Percentiles rank a stretch among this genome's conserved stretches.
These are phyloP conservation scores for Nidularia pulvinata DNA, from an alignment of 768 basidiomycete species.

Conservation along the genomic window DNA sequence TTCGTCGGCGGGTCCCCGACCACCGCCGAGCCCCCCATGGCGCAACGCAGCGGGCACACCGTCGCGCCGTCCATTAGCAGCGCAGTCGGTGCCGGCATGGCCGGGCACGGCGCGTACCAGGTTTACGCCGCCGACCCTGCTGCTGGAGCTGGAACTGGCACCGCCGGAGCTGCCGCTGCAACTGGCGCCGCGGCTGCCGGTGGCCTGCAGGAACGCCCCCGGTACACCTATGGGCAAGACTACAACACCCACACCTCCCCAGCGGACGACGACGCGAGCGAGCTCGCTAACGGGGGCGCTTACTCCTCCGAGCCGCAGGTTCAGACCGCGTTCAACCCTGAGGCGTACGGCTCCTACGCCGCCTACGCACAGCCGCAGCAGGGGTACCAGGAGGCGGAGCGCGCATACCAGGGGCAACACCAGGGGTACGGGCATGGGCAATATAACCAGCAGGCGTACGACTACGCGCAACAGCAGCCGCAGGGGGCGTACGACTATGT, in stretches of 20 bases:
- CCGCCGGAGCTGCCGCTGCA: constrained; percentile 3
- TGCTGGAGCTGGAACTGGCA: constrained; percentile 20
- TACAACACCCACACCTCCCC: constrained; percentile 9
- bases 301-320: constrained; percentile 40
- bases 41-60: constrained; percentile 20
- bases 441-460: constrained; percentile 15
- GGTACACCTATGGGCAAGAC: constrained; percentile 36
- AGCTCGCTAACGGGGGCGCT: constrained; percentile 24
- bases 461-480: constrained; percentile 18
- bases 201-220: constrained; percentile 34
- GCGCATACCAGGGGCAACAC: constrained; percentile 30
- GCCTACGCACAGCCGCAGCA: constrained; percentile 22
- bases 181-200: constrained; percentile 19
- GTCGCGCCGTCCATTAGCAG: constrained; percentile 24
- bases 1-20: constrained; percentile 21
- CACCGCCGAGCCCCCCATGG: constrained; percentile 19
- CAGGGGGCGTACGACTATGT: constrained; percentile 12
- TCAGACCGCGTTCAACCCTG: constrained; percentile 35
- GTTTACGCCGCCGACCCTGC: constrained; percentile 32
- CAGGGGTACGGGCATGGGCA: constrained; percentile 21
- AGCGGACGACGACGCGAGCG: constrained; percentile 20
- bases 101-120: constrained; percentile 39
- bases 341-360: constrained; percentile 41
- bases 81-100: constrained; percentile 32
- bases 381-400: constrained; percentile 24